Base-by-base conservation (phyloP, 2,329 filamentous ascomycete genomes). In the Botryotinia globosa region DNA sequence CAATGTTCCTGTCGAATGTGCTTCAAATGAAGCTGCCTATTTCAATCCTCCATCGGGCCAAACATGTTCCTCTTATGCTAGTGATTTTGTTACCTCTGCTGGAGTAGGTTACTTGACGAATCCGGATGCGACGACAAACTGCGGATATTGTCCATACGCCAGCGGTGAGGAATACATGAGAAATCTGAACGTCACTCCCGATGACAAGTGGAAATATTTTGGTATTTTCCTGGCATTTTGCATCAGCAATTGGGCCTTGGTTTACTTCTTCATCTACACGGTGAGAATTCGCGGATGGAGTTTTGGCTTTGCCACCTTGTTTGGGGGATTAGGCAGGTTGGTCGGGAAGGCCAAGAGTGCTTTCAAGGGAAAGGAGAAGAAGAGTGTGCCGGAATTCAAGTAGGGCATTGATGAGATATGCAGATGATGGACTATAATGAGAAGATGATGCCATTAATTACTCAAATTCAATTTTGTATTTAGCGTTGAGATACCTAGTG, bases 201-300 rank as follows among this genome's bases (percentile, higher is more conserved):
- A 76, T 32, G 85, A 94, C 71, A 93, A 93, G 82, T 94, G 92
- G 92, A 83, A 87, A 61, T 85, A 90, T 80, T 91, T 93, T 77
- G 92, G 90, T 12, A 90, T 94, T 74, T 92, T 94, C 83, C 77
- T 92, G 14, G 89, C 87, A 1, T 94, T 93, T 80, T 88, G 88
- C 69, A 82, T 91, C 22, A 90, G 87, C 68, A 94, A 93, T 78
- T 93, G 89, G 89, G 82, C 86, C 58, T 81, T 94, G 71, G 90
- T 93, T 1, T 92, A 92, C 80, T 92, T 93, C 82, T 93, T 94
- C 79, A 89, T 94, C 72, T 94, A 91, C 82, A 91, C 88, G 4
- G 90, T 93, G 10, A 85, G 92, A 29, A 87, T 94, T 71, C 86
- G 86, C 75, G 87, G 90, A 12, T 94, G 91, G 90, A 87, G 82